These are phyloP conservation scores for Erucastrum elatum DNA, from an alignment of 345 rosid species.

Conservation along the genomic window DNA sequence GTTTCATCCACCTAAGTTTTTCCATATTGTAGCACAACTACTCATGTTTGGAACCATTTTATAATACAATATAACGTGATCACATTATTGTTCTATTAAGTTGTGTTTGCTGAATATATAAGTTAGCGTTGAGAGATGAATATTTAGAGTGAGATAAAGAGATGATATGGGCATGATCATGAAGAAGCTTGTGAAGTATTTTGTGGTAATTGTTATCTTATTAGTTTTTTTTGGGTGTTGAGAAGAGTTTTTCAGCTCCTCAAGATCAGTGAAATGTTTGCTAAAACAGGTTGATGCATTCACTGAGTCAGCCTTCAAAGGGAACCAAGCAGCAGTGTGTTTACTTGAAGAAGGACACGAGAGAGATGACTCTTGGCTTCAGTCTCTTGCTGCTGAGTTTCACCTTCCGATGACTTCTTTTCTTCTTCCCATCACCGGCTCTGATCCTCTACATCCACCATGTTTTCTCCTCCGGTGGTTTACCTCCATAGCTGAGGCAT, in stretches of 20 bases:
- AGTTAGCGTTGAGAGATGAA: too few species aligned
- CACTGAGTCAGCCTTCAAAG: constrained; percentile 63
- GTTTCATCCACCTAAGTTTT: too few species aligned
- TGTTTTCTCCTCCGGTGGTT: constrained; percentile 51
- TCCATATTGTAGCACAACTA: too few species aligned
- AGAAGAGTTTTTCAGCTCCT: too few species aligned
- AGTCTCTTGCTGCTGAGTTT: constrained; percentile 55
- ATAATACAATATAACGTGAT: too few species aligned
- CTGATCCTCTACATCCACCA: constrained; percentile 5
- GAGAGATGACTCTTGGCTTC: constrained; percentile 65
- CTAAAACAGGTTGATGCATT: constrained; percentile 63
- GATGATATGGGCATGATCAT: constrained; percentile 28
- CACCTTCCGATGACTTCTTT: constrained; percentile 46
- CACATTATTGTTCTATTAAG: too few species aligned
- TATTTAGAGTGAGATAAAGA: too few species aligned
- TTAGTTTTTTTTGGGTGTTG: too few species aligned
- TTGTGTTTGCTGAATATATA: too few species aligned
- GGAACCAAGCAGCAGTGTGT: constrained; percentile 77
- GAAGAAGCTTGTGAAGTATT: constrained; percentile 44
- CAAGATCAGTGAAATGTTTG: too few species aligned
- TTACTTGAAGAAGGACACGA: constrained; percentile 51
- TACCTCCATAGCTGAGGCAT: constrained; percentile 2
- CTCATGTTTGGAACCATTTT: too few species aligned
- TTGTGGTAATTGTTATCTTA: constrained; percentile 44
- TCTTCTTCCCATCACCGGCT: constrained; percentile 27